phyloP scores from a whole-genome alignment of 1,284 basidiomycete species.

The Sporisorium iseilematis-ciliati region DNA sequence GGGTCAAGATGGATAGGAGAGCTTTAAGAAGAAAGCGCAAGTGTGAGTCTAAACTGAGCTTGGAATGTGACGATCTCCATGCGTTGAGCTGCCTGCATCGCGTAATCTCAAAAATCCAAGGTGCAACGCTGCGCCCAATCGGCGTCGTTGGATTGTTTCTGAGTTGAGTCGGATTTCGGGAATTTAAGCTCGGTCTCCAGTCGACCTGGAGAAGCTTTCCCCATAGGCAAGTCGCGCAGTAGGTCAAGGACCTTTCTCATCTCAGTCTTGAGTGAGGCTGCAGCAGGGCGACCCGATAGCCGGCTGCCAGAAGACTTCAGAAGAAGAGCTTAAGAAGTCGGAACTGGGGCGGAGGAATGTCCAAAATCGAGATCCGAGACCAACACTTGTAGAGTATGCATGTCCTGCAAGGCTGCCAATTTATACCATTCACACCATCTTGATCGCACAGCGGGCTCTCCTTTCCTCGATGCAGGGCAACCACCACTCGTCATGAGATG shows the following conservation, averaged over 20 bases:
- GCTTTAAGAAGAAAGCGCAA: conserved; percentile 9
- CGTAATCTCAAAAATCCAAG: conserved; percentile 27
- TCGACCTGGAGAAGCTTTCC: background rate
- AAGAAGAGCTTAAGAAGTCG: too few relatives aligned
- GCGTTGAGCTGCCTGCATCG: conserved; percentile 31
- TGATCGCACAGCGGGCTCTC: background rate
- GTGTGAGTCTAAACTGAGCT: background rate
- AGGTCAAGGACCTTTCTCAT: too few relatives aligned
- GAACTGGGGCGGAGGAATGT: too few relatives aligned
- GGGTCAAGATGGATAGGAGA: background rate
- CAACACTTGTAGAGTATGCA: too few relatives aligned
- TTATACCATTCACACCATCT: background rate
- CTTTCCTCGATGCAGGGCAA: background rate
- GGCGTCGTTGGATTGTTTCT: background rate
- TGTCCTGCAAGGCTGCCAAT: background rate
- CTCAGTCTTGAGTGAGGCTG: too few relatives aligned
- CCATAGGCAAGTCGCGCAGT: too few relatives aligned
- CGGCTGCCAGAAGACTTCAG: too few relatives aligned
- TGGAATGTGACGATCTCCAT: background rate
- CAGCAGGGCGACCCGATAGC: too few relatives aligned
- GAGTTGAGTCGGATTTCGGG: conserved; percentile 17
- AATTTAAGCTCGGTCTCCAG: background rate
- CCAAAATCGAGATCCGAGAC: too few relatives aligned
- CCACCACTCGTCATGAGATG: background rate
- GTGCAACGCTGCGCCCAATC: conserved; percentile 11